These are phyloP conservation scores for Cytospora paraplurivora DNA, from an alignment of 2,329 filamentous ascomycete genomes.

Conservation along the genomic window DNA sequence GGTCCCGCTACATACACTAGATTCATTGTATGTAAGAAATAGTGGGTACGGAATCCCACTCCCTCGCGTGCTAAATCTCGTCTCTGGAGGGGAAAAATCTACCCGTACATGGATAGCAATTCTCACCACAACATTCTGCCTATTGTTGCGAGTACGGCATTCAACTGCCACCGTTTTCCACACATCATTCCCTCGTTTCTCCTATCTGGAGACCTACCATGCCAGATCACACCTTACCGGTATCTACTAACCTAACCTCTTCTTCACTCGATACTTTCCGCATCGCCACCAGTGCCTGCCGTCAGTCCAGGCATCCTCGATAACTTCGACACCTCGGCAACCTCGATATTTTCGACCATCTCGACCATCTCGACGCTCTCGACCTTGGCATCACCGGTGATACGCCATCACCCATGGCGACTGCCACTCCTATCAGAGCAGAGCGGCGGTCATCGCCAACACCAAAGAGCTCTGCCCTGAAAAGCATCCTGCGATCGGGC, in stretches of 20 bases:
- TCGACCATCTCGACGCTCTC: no score
- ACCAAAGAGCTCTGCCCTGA: slow-evolving; percentile 25
- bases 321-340: slow-evolving; percentile 11
- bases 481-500: slow-evolving; percentile 20
- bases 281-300: slow-evolving; percentile 1
- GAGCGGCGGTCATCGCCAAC: slow-evolving; percentile 25
- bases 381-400: slow-evolving; percentile 10
- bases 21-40: background rate
- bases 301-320: background rate
- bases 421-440: slow-evolving; percentile 25
- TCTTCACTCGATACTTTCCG: slow-evolving; percentile 9
- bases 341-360: no score
- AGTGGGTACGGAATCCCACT: slow-evolving; percentile 10
- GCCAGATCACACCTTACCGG: slow-evolving; percentile 12
- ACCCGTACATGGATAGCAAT: no score
- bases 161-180: slow-evolving; percentile 16
- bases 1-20: slow-evolving; percentile 2
- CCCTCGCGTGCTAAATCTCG: slow-evolving; percentile 20
- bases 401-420: slow-evolving; percentile 22
- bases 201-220: slow-evolving; percentile 19
- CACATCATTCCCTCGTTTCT: background rate
- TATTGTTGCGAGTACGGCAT: slow-evolving; percentile 5
- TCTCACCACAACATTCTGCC: slow-evolving; percentile 9
- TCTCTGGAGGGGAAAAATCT: slow-evolving; percentile 19
- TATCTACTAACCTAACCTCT: background rate